Evolutionary conservation across 1,284 basidiomycete species (phyloP), one percentile per base, ranked within the genome.

Genomic region (Ganoderma lucidum): DNA sequence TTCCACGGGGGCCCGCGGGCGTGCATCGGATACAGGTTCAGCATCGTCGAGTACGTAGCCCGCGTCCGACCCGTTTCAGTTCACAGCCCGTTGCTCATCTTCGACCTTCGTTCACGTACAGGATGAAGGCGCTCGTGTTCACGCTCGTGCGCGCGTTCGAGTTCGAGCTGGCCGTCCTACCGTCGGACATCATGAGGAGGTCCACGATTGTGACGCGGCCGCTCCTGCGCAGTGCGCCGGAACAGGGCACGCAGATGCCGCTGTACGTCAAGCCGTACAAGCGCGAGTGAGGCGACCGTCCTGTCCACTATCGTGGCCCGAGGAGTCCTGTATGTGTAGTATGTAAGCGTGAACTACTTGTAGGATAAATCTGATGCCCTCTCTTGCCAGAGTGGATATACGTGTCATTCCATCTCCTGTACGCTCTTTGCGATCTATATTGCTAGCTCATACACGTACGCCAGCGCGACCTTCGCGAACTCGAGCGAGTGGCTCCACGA

Each of bases 21-120:
- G 0, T 91, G 89, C 74, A 90, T 91, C 56, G 92, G 92, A 0
- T 93, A 90, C 76, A 85, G 89, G 4, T 93, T 93, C 75, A 85
- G 91, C 1, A 73, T 93, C 28, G 82, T 88, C 30, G 91, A 93
- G 87, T 89, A 72, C 67, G 82, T 77, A 6, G 51, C 14, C 8
- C 28, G 6, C 23, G 19, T 17, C 19, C 17, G 0, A 35, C 35
- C 63, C 37, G 3, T 5, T 39, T 3, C 10, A 23, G 32, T 56
- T 4, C 4, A 12, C 32, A 23, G 23, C 1, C 1, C 23, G n/a
- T 0, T 51, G n/a, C 39, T 58, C 8, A 44, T 9, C n/a, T 12
- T 17, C 28, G 32, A 42, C 19, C 15, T 14, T 14, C 28, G 23
- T 37, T 2, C 3, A 12, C 35, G 37, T 2, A 17, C 65, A 87